phyloP scores from a whole-genome alignment of 2,329 filamentous ascomycete species.

The Hymenoscyphus scutula region DNA sequence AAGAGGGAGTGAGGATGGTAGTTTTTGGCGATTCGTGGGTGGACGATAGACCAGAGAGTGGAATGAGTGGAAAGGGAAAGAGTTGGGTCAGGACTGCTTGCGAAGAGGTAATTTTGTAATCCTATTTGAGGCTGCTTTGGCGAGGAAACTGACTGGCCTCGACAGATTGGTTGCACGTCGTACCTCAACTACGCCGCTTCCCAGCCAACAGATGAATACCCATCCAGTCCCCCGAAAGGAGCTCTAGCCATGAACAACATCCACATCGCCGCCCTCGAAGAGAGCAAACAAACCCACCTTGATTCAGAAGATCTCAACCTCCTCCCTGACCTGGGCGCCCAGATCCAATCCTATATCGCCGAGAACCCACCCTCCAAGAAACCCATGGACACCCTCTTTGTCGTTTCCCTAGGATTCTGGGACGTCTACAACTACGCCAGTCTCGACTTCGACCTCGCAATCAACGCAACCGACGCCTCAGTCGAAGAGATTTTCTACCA shows the following conservation, averaged over 20 bases:
- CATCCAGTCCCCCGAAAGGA: slow-evolving; percentile 26
- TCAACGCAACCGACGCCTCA: slow-evolving; percentile 22
- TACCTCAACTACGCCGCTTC: slow-evolving; percentile 32
- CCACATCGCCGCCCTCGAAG: slow-evolving; percentile 16
- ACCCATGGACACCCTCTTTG: slow-evolving; percentile 29
- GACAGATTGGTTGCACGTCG: slow-evolving; percentile 33
- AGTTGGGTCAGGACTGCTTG: slow-evolving; percentile 33
- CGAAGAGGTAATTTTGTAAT: slow-evolving; percentile 28
- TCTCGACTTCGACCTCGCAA: slow-evolving; percentile 21
- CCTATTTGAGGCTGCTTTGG: neutral
- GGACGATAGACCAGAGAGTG: slow-evolving; percentile 25
- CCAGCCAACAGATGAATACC: slow-evolving; percentile 25
- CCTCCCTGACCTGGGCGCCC: slow-evolving; percentile 32
- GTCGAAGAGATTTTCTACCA: slow-evolving; percentile 31
- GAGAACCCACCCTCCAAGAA: slow-evolving; percentile 19
- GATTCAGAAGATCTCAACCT: neutral
- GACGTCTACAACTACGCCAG: slow-evolving; percentile 34
- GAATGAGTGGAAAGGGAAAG: slow-evolving; percentile 25
- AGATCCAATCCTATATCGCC: slow-evolving; percentile 31
- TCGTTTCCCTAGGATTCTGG: slow-evolving; percentile 36
- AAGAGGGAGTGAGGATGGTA: slow-evolving; percentile 26
- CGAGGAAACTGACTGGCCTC: neutral
- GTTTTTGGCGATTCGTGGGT: slow-evolving; percentile 37
- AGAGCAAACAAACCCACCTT: neutral
- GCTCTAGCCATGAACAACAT: slow-evolving; percentile 28